A percentile compares a stretch with the other conserved stretches of the same genome.
phyloP scores from a whole-genome alignment of 345 rosid genomes.

The Nasturtium officinale region DNA sequence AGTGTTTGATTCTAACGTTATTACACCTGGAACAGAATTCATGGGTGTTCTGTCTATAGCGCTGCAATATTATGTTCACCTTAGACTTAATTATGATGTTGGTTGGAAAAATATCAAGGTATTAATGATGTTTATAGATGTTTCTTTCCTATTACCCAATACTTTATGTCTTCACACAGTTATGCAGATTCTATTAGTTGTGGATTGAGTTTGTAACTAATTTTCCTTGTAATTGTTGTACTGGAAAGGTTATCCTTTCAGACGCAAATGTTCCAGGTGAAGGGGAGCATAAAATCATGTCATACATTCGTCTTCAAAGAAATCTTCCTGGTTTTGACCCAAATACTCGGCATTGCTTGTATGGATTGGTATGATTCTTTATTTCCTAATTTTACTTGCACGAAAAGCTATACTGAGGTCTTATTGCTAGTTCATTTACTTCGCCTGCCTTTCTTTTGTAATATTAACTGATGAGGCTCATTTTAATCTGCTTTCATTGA shows the following conservation, averaged over 20 bases:
- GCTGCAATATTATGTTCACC: constrained; percentile 75
- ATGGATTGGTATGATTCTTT: constrained; percentile 75
- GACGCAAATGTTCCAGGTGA: constrained; percentile 97
- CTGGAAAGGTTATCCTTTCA: constrained; percentile 78
- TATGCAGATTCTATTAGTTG: not conserved
- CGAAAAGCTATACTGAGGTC: not conserved
- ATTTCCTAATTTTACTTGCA: not conserved
- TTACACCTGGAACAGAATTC: constrained; percentile 92
- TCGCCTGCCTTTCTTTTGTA: not conserved
- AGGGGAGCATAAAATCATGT: constrained; percentile 94
- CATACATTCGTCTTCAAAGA: constrained; percentile 85
- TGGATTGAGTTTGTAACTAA: constrained; percentile 24
- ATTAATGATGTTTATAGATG: constrained; percentile 9
- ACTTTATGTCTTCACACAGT: not conserved
- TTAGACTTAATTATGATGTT: constrained; percentile 73
- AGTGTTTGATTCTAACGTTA: constrained; percentile 75
- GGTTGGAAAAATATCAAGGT: constrained; percentile 92
- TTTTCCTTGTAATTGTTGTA: constrained; percentile 28
- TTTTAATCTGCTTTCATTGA: constrained; percentile 33
- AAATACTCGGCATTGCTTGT: constrained; percentile 83
- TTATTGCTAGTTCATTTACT: constrained; percentile 5
- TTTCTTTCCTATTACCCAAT: not conserved
- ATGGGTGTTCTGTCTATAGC: constrained; percentile 84
- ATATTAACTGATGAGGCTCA: constrained; percentile 26
- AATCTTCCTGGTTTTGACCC: constrained; percentile 80